These are phyloP conservation scores for Rhizoctonia solani DNA, from an alignment of 1,284 basidiomycete genomes.

Conservation along the genomic window DNA sequence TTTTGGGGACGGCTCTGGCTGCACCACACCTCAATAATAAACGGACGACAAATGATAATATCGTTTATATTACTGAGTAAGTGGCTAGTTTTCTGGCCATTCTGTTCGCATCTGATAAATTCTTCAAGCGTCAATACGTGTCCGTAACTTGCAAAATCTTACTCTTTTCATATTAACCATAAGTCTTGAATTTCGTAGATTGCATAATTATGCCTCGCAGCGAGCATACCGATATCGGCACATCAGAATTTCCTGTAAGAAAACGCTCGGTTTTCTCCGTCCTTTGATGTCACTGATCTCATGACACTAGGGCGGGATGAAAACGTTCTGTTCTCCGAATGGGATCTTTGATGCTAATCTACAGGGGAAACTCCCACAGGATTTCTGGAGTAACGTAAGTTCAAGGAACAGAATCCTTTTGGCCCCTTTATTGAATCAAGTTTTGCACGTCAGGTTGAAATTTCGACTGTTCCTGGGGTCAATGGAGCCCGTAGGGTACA, in stretches of 20 bases:
- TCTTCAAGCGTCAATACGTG: conserved; percentile 23
- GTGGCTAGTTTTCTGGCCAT: neutral
- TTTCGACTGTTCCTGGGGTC: conserved; percentile 32
- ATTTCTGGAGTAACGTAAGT: conserved; percentile 39
- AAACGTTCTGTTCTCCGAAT: conserved; percentile 38
- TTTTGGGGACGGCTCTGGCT: neutral
- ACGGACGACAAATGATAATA: conserved; percentile 20
- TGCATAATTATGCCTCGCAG: conserved; percentile 36
- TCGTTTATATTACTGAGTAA: conserved; percentile 32
- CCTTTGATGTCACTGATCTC: neutral
- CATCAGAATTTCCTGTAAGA: conserved; percentile 32
- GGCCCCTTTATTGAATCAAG: neutral
- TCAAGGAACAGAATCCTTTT: neutral
- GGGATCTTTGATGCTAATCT: conserved; percentile 14
- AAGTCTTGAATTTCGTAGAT: neutral
- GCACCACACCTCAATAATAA: neutral
- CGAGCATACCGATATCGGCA: conserved; percentile 36
- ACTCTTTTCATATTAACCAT: neutral
- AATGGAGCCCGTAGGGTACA: conserved; percentile 32
- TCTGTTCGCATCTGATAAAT: no score
- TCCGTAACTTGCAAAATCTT: neutral
- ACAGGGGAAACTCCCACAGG: conserved; percentile 36
- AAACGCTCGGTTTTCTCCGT: neutral
- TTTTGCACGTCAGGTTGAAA: conserved; percentile 1
- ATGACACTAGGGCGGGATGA: conserved; percentile 36